Evolutionary conservation across 495 filamentous ascomycete species (phyloP).

Genomic region (Evernia prunastri): DNA sequence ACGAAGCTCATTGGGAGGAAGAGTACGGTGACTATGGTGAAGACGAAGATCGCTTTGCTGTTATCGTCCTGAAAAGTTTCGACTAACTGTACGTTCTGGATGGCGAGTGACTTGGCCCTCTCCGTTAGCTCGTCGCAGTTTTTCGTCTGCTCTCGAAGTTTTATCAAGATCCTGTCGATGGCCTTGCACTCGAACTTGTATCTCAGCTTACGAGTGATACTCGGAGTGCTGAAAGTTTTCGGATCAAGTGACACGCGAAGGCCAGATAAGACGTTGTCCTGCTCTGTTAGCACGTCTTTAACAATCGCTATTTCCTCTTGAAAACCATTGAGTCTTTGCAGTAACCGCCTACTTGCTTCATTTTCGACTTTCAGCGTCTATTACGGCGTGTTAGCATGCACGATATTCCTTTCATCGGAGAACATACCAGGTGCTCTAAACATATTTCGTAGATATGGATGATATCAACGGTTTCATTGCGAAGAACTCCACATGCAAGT

Average conservation of each 20-base stretch:
- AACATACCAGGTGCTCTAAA: constrained; percentile 14
- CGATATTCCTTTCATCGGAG: no score
- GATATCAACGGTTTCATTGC: constrained; percentile 12
- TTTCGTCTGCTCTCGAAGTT: constrained; percentile 8
- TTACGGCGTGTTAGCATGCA: not conserved
- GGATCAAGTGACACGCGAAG: constrained; percentile 14
- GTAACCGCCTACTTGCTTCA: constrained; percentile 19
- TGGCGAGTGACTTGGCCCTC: constrained; percentile 11
- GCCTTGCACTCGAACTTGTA: constrained; percentile 16
- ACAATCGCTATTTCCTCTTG: constrained; percentile 18
- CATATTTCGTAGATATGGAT: constrained; percentile 17
- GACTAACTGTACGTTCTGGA: constrained; percentile 20
- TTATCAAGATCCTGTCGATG: constrained; percentile 15
- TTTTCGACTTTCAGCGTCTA: constrained; percentile 19
- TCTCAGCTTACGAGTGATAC: constrained; percentile 12
- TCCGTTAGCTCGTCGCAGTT: constrained; percentile 15
- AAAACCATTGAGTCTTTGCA: constrained; percentile 17
- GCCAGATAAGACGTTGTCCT: constrained; percentile 5
- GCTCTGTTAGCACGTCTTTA: constrained; percentile 10
- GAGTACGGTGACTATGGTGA: constrained; percentile 35
- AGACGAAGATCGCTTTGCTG: constrained; percentile 29
- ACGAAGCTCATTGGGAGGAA: constrained; percentile 34
- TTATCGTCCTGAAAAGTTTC: constrained; percentile 23
- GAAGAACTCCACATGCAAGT: constrained; percentile 10
- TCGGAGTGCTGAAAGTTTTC: constrained; percentile 11